Conservation (phyloP, 129 eudicot species). For the Scalesia atractyloides region DNA sequence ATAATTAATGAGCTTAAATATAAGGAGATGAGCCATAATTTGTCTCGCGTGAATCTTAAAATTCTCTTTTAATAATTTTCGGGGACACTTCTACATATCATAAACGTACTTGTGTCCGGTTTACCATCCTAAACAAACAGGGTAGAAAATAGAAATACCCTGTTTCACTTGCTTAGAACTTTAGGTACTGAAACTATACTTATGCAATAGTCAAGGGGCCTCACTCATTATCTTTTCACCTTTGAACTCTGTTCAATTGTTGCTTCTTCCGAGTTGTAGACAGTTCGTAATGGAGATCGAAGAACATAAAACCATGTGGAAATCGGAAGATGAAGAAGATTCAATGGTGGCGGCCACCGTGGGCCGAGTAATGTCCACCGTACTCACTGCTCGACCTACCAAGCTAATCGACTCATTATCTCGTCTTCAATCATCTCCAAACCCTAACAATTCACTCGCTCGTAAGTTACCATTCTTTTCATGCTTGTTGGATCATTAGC, state of each 20-base stretch:
- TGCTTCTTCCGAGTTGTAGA: neutral
- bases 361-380: constrained; percentile 72
- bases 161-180: too few relatives aligned
- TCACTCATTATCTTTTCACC: too few relatives aligned
- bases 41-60: too few relatives aligned
- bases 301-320: constrained; percentile 34
- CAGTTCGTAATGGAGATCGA: constrained; percentile 35
- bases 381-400: constrained; percentile 59
- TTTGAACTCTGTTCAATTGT: neutral
- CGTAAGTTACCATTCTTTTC: constrained; percentile 30
- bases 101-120: too few relatives aligned
- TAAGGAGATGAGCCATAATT: too few relatives aligned
- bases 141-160: too few relatives aligned
- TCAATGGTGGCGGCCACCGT: constrained; percentile 61
- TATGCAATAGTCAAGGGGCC: too few relatives aligned
- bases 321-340: constrained; percentile 38
- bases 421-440: constrained; percentile 60
- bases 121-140: too few relatives aligned
- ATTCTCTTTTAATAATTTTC: too few relatives aligned
- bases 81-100: too few relatives aligned
- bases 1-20: too few relatives aligned
- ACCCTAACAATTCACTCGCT: constrained; percentile 35
- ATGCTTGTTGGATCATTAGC: neutral
- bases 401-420: constrained; percentile 71
- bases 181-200: too few relatives aligned